Evolutionary conservation across 192 early-diverging fungal species (phyloP).

Genomic region (Entomortierella parvispora): DNA sequence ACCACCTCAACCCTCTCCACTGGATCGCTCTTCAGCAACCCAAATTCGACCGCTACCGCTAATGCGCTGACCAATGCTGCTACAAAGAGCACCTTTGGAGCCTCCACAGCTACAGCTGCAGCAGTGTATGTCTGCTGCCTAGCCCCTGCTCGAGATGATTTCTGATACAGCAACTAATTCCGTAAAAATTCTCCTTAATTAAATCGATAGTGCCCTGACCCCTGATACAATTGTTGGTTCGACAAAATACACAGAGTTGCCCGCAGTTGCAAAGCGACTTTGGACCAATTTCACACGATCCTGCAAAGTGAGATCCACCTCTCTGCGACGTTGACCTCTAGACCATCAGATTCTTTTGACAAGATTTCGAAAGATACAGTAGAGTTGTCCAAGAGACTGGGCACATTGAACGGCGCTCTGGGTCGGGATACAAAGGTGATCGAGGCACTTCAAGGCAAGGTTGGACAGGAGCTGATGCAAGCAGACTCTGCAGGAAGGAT

Average conservation of each 20-base stretch:
- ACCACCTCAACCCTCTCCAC: constrained; percentile 15
- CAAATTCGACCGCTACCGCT: constrained; percentile 22
- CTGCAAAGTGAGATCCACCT: constrained; percentile 45
- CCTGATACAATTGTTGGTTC: constrained; percentile 47
- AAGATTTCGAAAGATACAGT: constrained; percentile 42
- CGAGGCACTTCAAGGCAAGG: constrained; percentile 33
- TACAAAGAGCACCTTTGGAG: constrained; percentile 7
- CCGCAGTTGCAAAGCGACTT: constrained; percentile 42
- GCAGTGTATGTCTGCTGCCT: constrained; percentile 4
- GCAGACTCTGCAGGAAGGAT: constrained; percentile 50
- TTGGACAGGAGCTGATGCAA: constrained; percentile 41
- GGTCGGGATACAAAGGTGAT: constrained; percentile 43
- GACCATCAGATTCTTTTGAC: constrained; percentile 42
- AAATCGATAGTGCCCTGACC: constrained; percentile 28
- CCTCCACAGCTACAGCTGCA: constrained; percentile 12
- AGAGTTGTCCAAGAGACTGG: constrained; percentile 46
- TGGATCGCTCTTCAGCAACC: constrained; percentile 22
- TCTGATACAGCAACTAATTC: too few relatives aligned
- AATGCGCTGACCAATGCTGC: constrained; percentile 24
- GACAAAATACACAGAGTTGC: constrained; percentile 51
- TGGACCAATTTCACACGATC: constrained; percentile 50
- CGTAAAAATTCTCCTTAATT: too few relatives aligned
- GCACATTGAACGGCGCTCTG: constrained; percentile 33
- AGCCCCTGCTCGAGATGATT: not conserved
- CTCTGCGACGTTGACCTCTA: constrained; percentile 27